Evolutionary conservation across 1,139 yeast genomes (phyloP), one percentile per base, ranked within the genome.

Genomic region (Debaryomyces sp.): DNA sequence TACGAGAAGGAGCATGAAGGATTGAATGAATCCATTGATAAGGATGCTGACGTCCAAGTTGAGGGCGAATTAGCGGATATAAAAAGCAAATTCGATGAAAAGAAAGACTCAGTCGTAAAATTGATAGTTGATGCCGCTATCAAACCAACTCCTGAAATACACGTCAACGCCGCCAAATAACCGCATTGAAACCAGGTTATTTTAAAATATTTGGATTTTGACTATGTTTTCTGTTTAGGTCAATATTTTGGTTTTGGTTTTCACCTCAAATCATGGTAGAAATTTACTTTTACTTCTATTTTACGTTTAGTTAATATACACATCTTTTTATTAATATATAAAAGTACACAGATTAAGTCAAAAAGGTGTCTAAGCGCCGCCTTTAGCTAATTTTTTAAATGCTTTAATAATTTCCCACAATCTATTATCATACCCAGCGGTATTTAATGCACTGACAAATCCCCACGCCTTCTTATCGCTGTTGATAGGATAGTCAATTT

Each of bases 401-500:
- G 79, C 70, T 49, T 70, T 73, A 39, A 75, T 54, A 12, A 75
- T 81, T 49, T 82, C 82, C 94, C 96, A 89, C 18, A 77, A 54
- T 48, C 95, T 82, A 46, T 75, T 68, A 53, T 87, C 96, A 62
- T 92, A 94, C 15, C 97, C 96, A n/a, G 92, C 95, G 37, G 81
- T 80, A 61, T 91, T 91, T 65, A 94, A 80, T 33, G 90, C 85
- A 52, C 80, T 79, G 5, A 92, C 95, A 69, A 94, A 87, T 12
- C 77, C 78, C 97, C 98, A 92, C 0, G 98, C 97, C 57, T 80
- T 84, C 57, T 83, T 80, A 55, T 85, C 89, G 59, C 87, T 85
- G 29, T 81, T 79, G 54, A 94, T 89, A 3, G 99, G 99, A 63
- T 94, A 94, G 64, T 94, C 98, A 49, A 94, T 72, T 2, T 92